Percentiles rank a stretch among this genome's conserved stretches.
phyloP scores from a whole-genome alignment of 2,329 filamentous ascomycete species.

The Calonectria naviculata region DNA sequence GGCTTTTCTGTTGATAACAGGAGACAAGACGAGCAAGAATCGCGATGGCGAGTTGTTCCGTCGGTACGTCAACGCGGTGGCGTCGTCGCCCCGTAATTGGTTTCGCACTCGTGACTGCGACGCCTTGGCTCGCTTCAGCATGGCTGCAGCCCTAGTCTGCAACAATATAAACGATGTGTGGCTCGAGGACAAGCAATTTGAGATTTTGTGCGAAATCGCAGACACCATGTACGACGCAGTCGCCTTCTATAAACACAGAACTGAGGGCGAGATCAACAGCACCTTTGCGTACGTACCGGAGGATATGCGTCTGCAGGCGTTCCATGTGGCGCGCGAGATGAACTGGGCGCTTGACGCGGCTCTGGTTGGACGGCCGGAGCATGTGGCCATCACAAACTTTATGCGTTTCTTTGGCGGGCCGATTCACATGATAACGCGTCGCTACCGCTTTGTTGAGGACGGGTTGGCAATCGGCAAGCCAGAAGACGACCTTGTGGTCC shows the following conservation, averaged over 20 bases:
- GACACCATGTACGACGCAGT: background rate
- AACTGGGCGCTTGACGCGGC: background rate
- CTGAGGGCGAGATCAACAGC: background rate
- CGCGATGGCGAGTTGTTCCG: background rate
- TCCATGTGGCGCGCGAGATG: background rate
- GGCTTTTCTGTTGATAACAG: background rate
- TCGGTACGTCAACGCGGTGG: background rate
- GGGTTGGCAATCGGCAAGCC: background rate
- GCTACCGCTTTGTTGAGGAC: background rate
- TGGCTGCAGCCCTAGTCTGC: background rate
- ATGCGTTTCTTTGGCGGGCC: background rate
- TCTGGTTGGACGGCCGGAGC: background rate
- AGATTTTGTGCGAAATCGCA: background rate
- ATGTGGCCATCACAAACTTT: background rate
- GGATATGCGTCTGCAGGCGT: background rate
- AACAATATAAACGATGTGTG: background rate
- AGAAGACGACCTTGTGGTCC: background rate
- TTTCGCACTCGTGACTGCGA: background rate
- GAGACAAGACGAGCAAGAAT: background rate
- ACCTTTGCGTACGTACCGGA: background rate
- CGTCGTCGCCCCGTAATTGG: background rate
- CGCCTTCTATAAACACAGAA: background rate
- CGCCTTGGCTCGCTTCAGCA: background rate
- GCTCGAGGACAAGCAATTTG: background rate
- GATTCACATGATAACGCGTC: background rate